A percentile compares a stretch with the other conserved stretches of the same genome.
Conservation (phyloP, 2,329 filamentous ascomycete genomes). For the Sarocladiaceae sp. region DNA sequence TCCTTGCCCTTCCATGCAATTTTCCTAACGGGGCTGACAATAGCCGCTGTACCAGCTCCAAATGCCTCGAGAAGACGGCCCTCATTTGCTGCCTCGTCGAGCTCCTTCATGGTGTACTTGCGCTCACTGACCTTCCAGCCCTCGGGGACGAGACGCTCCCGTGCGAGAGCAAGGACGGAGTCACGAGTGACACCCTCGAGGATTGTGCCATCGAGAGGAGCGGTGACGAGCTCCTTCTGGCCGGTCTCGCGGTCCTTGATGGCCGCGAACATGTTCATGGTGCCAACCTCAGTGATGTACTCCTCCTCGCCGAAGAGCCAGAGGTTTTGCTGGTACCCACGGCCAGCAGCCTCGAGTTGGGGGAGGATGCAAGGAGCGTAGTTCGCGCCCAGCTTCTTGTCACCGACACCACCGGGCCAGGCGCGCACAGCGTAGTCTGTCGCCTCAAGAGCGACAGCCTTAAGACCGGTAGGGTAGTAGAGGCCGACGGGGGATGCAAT, state of each 20-base stretch:
- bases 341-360: conserved; percentile 83
- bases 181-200: conserved; percentile 92
- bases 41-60: conserved; percentile 87
- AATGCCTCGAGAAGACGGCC: conserved; percentile 91
- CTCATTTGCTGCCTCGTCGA: conserved; percentile 76
- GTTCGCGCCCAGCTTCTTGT: conserved; percentile 98
- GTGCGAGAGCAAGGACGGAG: conserved; percentile 80
- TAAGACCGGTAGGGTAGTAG: conserved; percentile 98
- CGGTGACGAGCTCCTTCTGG: conserved; percentile 89
- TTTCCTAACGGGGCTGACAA: conserved; percentile 83
- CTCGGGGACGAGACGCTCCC: conserved; percentile 75
- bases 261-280: conserved; percentile 96
- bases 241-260: conserved; percentile 83
- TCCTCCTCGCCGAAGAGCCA: conserved; percentile 97
- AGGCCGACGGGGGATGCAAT: conserved; percentile 96
- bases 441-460: conserved; percentile 90
- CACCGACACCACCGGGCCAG: conserved; percentile 95
- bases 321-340: conserved; percentile 96
- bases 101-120: conserved; percentile 86
- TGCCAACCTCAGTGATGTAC: conserved; percentile 94
- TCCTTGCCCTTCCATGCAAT: conserved; percentile 84
- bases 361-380: conserved; percentile 99
- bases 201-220: conserved; percentile 93
- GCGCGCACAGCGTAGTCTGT: conserved; percentile 95
- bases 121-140: conserved; percentile 88